A percentile compares a stretch with the other conserved stretches of the same genome.
phyloP scores from a whole-genome alignment of 768 basidiomycete genomes.

The Mrakia frigida region DNA sequence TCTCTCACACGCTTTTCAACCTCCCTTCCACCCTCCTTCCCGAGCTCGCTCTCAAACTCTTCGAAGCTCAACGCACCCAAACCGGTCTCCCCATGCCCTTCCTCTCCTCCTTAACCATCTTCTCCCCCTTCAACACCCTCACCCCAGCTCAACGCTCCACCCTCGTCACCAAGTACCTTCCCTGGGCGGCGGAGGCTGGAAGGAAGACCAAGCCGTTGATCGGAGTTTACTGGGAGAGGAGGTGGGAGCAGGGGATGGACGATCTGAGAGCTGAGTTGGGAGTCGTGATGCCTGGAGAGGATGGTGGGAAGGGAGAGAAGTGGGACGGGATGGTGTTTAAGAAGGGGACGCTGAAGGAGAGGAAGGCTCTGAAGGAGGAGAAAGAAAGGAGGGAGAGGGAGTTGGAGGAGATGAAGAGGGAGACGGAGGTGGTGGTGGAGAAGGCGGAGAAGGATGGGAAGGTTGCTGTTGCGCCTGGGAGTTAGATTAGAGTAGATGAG shows the following conservation, averaged over 20 bases:
- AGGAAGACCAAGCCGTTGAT: slow-evolving; percentile 68
- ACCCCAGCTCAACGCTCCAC: slow-evolving; percentile 52
- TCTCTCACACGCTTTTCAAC: slow-evolving; percentile 86
- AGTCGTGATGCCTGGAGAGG: slow-evolving; percentile 46
- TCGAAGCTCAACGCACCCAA: slow-evolving; percentile 73
- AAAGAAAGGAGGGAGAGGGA: slow-evolving; percentile 41
- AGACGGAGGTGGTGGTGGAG: background rate
- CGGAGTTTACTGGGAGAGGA: slow-evolving; percentile 90
- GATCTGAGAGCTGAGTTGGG: slow-evolving; percentile 82
- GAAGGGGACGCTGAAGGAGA: slow-evolving; percentile 61
- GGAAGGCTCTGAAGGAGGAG: slow-evolving; percentile 50
- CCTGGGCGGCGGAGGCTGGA: slow-evolving; percentile 87
- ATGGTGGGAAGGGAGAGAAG: slow-evolving; percentile 56
- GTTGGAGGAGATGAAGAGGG: slow-evolving; percentile 26
- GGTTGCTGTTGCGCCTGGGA: slow-evolving; percentile 17
- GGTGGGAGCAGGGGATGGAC: slow-evolving; percentile 77
- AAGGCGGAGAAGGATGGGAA: background rate
- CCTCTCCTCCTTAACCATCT: slow-evolving; percentile 58
- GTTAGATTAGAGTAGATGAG: background rate
- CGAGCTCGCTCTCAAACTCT: slow-evolving; percentile 88
- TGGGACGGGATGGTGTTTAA: slow-evolving; percentile 69
- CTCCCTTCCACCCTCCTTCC: slow-evolving; percentile 84
- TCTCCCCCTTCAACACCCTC: slow-evolving; percentile 66
- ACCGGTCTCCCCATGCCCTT: slow-evolving; percentile 82
- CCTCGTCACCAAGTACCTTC: slow-evolving; percentile 74